These are phyloP conservation scores for Rossbeevera mucosa DNA, from an alignment of 768 basidiomycete genomes.

Conservation along the genomic window DNA sequence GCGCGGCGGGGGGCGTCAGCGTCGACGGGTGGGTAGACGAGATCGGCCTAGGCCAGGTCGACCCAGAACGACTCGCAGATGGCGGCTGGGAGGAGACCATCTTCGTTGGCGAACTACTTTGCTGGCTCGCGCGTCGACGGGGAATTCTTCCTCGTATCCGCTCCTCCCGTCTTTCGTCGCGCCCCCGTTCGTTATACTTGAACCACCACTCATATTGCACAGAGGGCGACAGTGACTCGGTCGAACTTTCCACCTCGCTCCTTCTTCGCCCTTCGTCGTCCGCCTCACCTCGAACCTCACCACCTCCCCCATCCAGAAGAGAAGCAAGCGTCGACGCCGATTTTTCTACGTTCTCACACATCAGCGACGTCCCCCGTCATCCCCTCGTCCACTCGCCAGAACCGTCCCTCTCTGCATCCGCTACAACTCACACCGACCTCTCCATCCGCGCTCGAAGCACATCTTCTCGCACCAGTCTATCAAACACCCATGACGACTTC, in stretches of 20 bases:
- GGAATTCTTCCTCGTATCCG: constrained; percentile 29
- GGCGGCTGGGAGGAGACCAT: constrained; percentile 66
- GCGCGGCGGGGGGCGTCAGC: constrained; percentile 22
- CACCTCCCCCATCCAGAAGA: background rate
- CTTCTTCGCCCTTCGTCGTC: constrained; percentile 25
- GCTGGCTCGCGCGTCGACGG: constrained; percentile 56
- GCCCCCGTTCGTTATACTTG: constrained; percentile 15
- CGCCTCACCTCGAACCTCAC: background rate
- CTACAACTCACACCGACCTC: constrained; percentile 32
- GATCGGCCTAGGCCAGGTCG: constrained; percentile 61
- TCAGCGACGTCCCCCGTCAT: constrained; percentile 29
- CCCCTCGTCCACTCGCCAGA: constrained; percentile 31
- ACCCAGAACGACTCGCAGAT: constrained; percentile 58
- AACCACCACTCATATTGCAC: constrained; percentile 19
- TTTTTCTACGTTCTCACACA: constrained; percentile 20
- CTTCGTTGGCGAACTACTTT: constrained; percentile 61
- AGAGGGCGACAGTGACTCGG: constrained; percentile 9
- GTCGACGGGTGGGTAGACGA: constrained; percentile 38
- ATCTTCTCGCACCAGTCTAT: constrained; percentile 23
- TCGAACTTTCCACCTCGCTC: constrained; percentile 25
- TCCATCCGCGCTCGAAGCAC: constrained; percentile 28
- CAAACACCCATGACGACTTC: constrained; percentile 8
- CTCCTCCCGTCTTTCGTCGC: constrained; percentile 1
- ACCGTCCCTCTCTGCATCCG: constrained; percentile 30
- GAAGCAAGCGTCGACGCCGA: background rate